Percentiles rank a stretch among this genome's conserved stretches.
Evolutionary conservation across 2,329 filamentous ascomycete species (phyloP).

Genomic region (Aureobasidium sp.): DNA sequence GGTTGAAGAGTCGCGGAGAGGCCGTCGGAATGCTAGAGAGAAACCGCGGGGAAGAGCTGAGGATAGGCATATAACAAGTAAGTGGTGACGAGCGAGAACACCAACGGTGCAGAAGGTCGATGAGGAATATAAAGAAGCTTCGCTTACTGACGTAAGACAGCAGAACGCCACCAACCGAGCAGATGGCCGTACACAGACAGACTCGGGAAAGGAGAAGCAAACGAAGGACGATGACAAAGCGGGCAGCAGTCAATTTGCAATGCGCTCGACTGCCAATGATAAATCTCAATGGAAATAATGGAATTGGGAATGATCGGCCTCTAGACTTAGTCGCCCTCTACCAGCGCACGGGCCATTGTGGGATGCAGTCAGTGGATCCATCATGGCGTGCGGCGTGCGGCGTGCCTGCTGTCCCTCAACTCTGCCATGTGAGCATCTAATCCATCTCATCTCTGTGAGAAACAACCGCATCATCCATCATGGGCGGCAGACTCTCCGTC

Average conservation of each 20-base stretch:
- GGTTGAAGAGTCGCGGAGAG: slow-evolving; percentile 35
- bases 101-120: not conserved
- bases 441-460: not conserved
- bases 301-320: no score
- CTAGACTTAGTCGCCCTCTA: not conserved
- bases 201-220: not conserved
- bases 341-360: not conserved
- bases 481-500: slow-evolving; percentile 43
- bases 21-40: slow-evolving; percentile 28
- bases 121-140: slow-evolving; percentile 1
- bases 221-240: slow-evolving; percentile 4
- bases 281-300: no score
- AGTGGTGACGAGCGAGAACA: not conserved
- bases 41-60: slow-evolving; percentile 11
- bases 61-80: slow-evolving; percentile 10
- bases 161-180: slow-evolving; percentile 4
- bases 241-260: no score
- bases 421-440: not conserved
- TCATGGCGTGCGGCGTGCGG: no score
- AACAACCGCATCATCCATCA: slow-evolving; percentile 23
- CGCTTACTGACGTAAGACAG: slow-evolving; percentile 15
- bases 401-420: not conserved
- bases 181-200: not conserved
- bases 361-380: no score
- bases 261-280: no score